Percentiles rank a stretch among this genome's conserved stretches.
phyloP scores from a whole-genome alignment of 2,329 filamentous ascomycete genomes.

The Ophiobolus disseminans region DNA sequence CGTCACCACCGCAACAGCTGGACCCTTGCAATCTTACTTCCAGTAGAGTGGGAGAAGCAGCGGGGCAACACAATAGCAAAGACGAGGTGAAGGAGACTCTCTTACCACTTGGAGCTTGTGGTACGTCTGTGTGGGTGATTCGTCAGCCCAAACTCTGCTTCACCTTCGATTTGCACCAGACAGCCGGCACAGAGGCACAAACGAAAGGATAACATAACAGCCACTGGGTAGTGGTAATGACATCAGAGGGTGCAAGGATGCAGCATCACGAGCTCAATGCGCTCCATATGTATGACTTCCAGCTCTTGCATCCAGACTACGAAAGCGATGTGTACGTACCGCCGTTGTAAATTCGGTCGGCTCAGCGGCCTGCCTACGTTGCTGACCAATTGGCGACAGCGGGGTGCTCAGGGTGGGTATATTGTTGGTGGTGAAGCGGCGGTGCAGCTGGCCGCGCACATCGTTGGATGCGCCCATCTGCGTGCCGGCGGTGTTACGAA shows the following conservation, averaged over 20 bases:
- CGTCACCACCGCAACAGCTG: conserved; percentile 14
- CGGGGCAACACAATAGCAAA: conserved; percentile 8
- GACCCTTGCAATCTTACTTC: conserved; percentile 18
- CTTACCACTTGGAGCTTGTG: conserved; percentile 81
- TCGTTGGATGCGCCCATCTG: conserved; percentile 70
- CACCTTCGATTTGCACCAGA: conserved; percentile 22
- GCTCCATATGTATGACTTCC: conserved; percentile 5
- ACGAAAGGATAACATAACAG: background rate
- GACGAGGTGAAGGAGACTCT: conserved; percentile 31
- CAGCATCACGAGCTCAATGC: background rate
- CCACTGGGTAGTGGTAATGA: background rate
- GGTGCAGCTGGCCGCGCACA: conserved; percentile 77
- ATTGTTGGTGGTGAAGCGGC: conserved; percentile 91
- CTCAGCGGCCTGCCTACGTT: conserved; percentile 61
- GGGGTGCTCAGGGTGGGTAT: conserved; percentile 78
- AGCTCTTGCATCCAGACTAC: conserved; percentile 3
- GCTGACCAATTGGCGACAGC: conserved; percentile 65
- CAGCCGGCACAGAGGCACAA: background rate
- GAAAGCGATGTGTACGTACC: conserved; percentile 49
- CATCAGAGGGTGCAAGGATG: background rate
- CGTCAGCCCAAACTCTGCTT: conserved; percentile 38
- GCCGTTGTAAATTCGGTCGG: conserved; percentile 61
- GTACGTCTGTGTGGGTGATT: conserved; percentile 59
- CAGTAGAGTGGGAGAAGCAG: conserved; percentile 10
- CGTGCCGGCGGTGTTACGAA: conserved; percentile 69